phyloP scores from a whole-genome alignment of 768 basidiomycete species.

The Amanita polypyramis region DNA sequence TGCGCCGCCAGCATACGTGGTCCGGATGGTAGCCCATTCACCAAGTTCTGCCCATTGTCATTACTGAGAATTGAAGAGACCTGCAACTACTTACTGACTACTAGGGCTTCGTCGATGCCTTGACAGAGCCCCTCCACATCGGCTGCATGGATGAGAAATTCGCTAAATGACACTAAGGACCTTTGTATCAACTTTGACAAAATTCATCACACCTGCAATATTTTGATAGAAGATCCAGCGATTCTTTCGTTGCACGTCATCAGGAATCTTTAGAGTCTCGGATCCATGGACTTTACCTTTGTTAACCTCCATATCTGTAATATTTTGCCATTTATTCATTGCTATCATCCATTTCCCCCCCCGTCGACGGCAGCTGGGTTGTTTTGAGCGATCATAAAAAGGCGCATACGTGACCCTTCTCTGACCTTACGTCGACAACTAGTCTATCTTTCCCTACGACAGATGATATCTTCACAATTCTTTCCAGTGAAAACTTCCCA shows the following conservation, averaged over 20 bases:
- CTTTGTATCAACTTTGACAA: background rate
- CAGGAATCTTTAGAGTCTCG: background rate
- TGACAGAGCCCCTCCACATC: conserved; percentile 97
- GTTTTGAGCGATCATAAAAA: background rate
- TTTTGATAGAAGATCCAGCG: conserved; percentile 62
- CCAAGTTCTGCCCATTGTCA: conserved; percentile 54
- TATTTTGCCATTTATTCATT: conserved; percentile 98
- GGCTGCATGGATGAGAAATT: conserved; percentile 95
- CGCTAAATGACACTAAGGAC: conserved; percentile 33
- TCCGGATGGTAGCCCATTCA: conserved; percentile 84
- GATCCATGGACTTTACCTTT: conserved; percentile 38
- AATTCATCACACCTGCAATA: conserved; percentile 58
- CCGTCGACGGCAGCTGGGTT: conserved; percentile 69
- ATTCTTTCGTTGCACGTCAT: conserved; percentile 35
- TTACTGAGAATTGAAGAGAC: background rate
- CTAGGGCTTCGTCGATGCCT: conserved; percentile 89
- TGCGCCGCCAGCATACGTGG: conserved; percentile 96
- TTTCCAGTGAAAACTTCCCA: conserved; percentile 66
- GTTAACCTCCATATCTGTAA: conserved; percentile 89
- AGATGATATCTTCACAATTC: conserved; percentile 51
- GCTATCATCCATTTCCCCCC: conserved; percentile 83
- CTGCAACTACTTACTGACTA: conserved; percentile 43
- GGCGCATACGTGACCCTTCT: background rate
- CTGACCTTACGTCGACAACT: conserved; percentile 90
- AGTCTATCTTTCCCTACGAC: conserved; percentile 75